Evolutionary conservation across 768 basidiomycete species (phyloP).

Genomic region (Pulveroboletus ravenelii): DNA sequence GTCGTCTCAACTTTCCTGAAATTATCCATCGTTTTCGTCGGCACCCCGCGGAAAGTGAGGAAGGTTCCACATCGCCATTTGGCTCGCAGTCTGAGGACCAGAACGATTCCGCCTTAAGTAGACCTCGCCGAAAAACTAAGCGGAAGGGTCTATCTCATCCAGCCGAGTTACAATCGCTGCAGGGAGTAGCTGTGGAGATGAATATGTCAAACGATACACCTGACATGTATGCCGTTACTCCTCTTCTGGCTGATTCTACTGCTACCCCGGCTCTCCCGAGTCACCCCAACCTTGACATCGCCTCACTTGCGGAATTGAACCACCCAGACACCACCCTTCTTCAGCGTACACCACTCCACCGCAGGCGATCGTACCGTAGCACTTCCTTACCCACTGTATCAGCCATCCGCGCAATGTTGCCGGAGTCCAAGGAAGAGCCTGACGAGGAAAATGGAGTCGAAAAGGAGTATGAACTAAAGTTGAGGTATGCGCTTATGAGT

Average conservation of each 20-base stretch:
- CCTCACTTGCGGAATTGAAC: neutral
- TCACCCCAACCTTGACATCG: conserved; percentile 6
- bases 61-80: conserved; percentile 41
- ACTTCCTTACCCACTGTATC: conserved; percentile 33
- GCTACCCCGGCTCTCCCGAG: neutral
- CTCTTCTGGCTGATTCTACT: conserved; percentile 6
- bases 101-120: conserved; percentile 23
- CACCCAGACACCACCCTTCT: neutral
- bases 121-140: conserved; percentile 4
- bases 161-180: conserved; percentile 19
- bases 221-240: conserved; percentile 1
- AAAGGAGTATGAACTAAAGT: conserved; percentile 50
- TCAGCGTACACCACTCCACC: neutral
- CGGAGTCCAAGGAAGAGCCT: conserved; percentile 35
- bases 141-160: conserved; percentile 24
- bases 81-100: conserved; percentile 45
- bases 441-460: conserved; percentile 45
- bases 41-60: conserved; percentile 41
- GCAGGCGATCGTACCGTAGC: conserved; percentile 24
- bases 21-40: conserved; percentile 34
- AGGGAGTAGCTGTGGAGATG: conserved; percentile 11
- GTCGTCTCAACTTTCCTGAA: conserved; percentile 37
- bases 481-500: conserved; percentile 14
- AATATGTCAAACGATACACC: conserved; percentile 4
- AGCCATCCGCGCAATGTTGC: conserved; percentile 24